phyloP scores from a whole-genome alignment of 2,329 filamentous ascomycete species.

The Alternaria brassicae region DNA sequence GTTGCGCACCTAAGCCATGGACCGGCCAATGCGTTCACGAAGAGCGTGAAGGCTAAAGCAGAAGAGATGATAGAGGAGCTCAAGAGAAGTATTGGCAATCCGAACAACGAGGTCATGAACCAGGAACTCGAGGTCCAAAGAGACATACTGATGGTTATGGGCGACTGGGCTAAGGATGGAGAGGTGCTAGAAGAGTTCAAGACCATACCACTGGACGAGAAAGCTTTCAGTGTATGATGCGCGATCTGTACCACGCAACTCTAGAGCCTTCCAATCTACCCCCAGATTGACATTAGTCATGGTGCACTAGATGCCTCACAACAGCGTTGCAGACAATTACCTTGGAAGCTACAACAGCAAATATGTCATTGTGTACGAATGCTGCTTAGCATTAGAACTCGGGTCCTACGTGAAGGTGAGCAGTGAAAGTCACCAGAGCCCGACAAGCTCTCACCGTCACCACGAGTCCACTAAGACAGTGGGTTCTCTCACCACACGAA shows the following conservation, averaged over 20 bases:
- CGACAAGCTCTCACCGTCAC: slow-evolving; percentile 14
- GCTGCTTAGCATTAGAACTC: not conserved
- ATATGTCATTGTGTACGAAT: not conserved
- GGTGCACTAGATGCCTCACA: not conserved
- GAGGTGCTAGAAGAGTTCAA: not conserved
- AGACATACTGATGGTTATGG: slow-evolving; percentile 41
- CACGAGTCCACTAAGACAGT: slow-evolving; percentile 1
- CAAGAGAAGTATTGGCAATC: slow-evolving; percentile 30
- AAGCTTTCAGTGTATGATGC: slow-evolving; percentile 9
- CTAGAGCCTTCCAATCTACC: not conserved
- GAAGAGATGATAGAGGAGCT: slow-evolving; percentile 42
- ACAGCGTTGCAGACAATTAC: not conserved
- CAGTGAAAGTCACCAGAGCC: not conserved
- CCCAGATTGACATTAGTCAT: not conserved
- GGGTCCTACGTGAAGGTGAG: slow-evolving; percentile 12
- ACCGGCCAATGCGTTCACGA: slow-evolving; percentile 50
- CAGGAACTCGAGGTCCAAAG: slow-evolving; percentile 37
- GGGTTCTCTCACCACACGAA: slow-evolving; percentile 13
- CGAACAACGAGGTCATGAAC: slow-evolving; percentile 29
- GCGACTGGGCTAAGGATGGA: slow-evolving; percentile 28
- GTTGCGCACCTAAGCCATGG: slow-evolving; percentile 55
- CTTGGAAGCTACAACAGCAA: not conserved
- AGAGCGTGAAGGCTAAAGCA: slow-evolving; percentile 49
- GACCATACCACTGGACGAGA: not conserved
- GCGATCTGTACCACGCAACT: not conserved